These are phyloP conservation scores for Lenzites betulinus DNA, from an alignment of 768 basidiomycete genomes.

Conservation along the genomic window DNA sequence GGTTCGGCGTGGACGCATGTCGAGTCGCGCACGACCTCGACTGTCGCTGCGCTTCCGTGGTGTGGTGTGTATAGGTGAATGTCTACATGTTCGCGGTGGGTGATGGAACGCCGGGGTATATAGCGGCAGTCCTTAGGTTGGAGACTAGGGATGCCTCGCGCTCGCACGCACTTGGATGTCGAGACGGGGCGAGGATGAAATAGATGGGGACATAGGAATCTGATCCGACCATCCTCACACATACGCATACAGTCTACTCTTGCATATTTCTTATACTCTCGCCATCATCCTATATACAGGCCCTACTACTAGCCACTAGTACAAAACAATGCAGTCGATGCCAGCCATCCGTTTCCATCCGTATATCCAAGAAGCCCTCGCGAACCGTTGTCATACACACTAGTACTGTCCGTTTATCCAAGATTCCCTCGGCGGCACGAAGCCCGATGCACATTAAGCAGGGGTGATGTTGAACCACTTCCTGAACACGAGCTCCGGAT, in stretches of 20 bases:
- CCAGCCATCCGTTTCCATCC: too few relatives aligned
- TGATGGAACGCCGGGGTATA: neutral
- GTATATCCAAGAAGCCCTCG: too few relatives aligned
- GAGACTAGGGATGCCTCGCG: neutral
- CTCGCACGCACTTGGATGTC: neutral
- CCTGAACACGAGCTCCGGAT: constrained; percentile 37
- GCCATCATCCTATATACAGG: too few relatives aligned
- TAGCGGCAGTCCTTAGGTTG: constrained; percentile 1
- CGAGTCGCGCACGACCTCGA: neutral
- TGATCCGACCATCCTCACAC: too few relatives aligned
- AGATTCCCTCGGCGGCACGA: too few relatives aligned
- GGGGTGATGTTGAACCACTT: constrained; percentile 38
- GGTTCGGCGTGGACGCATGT: neutral
- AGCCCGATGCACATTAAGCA: neutral
- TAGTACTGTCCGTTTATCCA: too few relatives aligned
- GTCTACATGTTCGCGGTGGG: neutral
- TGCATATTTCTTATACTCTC: too few relatives aligned
- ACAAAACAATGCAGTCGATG: too few relatives aligned
- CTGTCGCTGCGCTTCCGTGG: neutral
- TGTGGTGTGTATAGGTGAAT: neutral
- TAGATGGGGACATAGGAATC: too few relatives aligned
- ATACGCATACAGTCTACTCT: too few relatives aligned
- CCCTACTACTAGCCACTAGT: too few relatives aligned
- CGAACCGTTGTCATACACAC: too few relatives aligned
- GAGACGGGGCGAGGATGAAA: neutral